Base-by-base conservation (phyloP, 2,329 filamentous ascomycete genomes). In the Juglanconis sp. region DNA sequence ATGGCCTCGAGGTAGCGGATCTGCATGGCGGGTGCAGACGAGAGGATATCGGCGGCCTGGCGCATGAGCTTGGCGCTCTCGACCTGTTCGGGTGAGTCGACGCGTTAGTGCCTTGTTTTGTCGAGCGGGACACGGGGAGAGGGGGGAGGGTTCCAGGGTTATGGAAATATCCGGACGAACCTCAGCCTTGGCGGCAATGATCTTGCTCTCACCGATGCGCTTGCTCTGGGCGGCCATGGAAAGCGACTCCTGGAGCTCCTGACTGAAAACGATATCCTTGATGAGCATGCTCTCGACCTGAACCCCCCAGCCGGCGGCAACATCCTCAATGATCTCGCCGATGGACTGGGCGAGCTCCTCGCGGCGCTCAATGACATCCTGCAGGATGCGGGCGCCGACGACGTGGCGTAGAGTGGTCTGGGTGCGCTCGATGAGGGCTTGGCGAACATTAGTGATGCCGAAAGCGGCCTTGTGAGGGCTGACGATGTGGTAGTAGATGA, bases 211-310 rank as follows among this genome's bases (percentile, higher is more conserved):
- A 79, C 95, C 95, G 60, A 97, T 96, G 68, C 95, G 89, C 89
- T 98, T 98, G 81, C 89, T 92, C 83, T 99, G 95, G 3, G 95
- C 95, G 44, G 95, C 95, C 95, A 99, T 98, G 72, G 91, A 96
- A 53, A 99, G 86, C 17, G 91, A 95, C 71, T 98, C 94, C 77
- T 99, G 95, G 49, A 99, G 83, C 68, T 98, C 95, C 71, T 92
- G 87, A 77, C 87, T 92, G 85, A 99, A 99, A 73, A 98, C 90
- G 72, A 99, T 96, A 76, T 99, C 95, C 80, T 99, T 98, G 84
- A 99, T 94, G 67, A 99, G 87, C 94, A 99, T 99, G 71, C 89
- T 93, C 82, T 98, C 95, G 61, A 98, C 95, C 71, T 91, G 87
- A 7, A 96, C 94, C 77, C 95, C 95, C 95, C 95, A 99, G 63